phyloP scores from a whole-genome alignment of 768 basidiomycete species.

The Lyophyllum decastes region DNA sequence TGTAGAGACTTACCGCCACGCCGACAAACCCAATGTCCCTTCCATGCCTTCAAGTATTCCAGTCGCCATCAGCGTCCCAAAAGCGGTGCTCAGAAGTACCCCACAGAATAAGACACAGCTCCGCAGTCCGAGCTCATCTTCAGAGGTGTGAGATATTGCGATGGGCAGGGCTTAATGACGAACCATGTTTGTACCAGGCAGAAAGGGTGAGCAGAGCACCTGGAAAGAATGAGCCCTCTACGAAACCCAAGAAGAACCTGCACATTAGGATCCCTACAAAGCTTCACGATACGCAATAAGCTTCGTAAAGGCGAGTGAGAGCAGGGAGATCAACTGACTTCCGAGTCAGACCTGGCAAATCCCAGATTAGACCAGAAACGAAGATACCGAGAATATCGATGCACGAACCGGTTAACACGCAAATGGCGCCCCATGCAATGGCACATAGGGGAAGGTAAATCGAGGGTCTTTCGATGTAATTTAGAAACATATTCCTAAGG shows the following conservation, averaged over 20 bases:
- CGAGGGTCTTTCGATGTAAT: slow-evolving; percentile 52
- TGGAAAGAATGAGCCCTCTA: slow-evolving; percentile 48
- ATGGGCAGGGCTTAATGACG: not conserved
- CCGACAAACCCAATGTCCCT: not conserved
- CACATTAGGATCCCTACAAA: slow-evolving; percentile 43
- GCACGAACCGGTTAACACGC: slow-evolving; percentile 36
- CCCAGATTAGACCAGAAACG: too few species aligned
- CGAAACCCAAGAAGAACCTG: slow-evolving; percentile 54
- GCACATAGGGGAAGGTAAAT: slow-evolving; percentile 54
- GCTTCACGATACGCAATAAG: slow-evolving; percentile 17
- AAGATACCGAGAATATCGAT: too few species aligned
- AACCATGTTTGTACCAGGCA: slow-evolving; percentile 17
- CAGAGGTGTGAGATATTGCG: not conserved
- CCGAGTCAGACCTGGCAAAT: too few species aligned
- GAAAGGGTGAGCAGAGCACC: slow-evolving; percentile 37
- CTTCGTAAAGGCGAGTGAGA: not conserved
- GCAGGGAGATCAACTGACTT: too few species aligned
- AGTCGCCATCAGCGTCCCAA: not conserved
- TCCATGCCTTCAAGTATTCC: not conserved
- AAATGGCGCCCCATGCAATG: slow-evolving; percentile 53
- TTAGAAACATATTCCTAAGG: slow-evolving; percentile 61
- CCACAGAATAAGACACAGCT: not conserved
- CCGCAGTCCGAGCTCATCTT: not conserved
- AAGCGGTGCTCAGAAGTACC: not conserved
- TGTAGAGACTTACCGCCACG: not conserved